Evolutionary conservation across 768 basidiomycete genomes (phyloP), one percentile per base, ranked within the genome.

Genomic region (Tricholoma flavovirens): DNA sequence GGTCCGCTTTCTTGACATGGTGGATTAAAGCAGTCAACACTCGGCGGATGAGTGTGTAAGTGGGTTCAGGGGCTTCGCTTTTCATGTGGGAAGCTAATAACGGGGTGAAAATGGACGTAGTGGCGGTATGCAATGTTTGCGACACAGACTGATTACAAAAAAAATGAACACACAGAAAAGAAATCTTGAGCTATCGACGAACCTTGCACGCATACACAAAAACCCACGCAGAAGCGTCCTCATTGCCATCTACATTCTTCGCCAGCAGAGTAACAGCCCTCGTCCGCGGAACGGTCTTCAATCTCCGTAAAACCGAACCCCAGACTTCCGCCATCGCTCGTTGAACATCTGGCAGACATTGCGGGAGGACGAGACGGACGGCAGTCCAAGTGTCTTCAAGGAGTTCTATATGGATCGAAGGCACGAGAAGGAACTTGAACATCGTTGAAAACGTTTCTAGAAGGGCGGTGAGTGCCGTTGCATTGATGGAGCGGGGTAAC

Each of bases 261-360:
- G 78, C 77, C 65, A 95, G 73, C 12, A 89, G 56, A 3, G 64
- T 61, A 4, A 91, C 76, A 0, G 84, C 81, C 48, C 76, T 74
- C 53, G 80, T 81, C 29, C 88, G 74, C 7, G 77, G 75, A 11
- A 78, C 75, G 1, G 73, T 70, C 67, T 90, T 90, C 52, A 94
- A 71, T 61, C 89, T 79, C 49, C 94, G 77, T 42, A 96, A 64
- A 0, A 87, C 78, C 0, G 82, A 83, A 0, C 86, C 90, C 95
- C 92, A 97, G 3, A 92, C 90, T 64, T 97, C 93, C 0, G 91
- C 87, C 9, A 89, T 78, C 1, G 88, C 83, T 22, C 88, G 74
- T 64, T 88, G 88, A 2, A 91, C 79, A 56, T 93, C 89, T 0
- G 82, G 78, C 54, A 80, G 71, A 66, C 88, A 90, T 56, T 74